Percentiles rank a stretch among this genome's conserved stretches.
Conservation (phyloP, 106 monocot species). For the Narthecium ossifragum region DNA sequence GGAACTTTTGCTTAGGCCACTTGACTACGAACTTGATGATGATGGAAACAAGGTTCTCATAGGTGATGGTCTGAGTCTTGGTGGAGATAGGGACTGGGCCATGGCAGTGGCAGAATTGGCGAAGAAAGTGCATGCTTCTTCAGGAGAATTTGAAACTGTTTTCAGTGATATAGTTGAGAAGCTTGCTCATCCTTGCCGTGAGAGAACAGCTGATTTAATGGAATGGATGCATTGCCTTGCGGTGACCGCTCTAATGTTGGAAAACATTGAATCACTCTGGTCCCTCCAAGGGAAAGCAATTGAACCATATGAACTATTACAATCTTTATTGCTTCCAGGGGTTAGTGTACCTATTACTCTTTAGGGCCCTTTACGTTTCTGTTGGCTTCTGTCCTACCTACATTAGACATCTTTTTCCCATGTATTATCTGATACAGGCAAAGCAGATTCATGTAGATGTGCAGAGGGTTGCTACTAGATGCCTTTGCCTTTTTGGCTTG, state of each 20-base stretch:
- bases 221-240: slow-evolving; percentile 97
- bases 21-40: slow-evolving; percentile 64
- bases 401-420: neutral
- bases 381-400: neutral
- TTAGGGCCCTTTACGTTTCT: neutral
- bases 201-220: slow-evolving; percentile 71
- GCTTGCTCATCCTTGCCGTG: slow-evolving; percentile 70
- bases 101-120: slow-evolving; percentile 62
- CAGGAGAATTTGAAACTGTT: slow-evolving; percentile 84
- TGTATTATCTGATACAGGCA: slow-evolving; percentile 36
- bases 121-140: slow-evolving; percentile 73
- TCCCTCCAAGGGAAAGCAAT: slow-evolving; percentile 54
- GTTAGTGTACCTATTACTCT: slow-evolving; percentile 30
- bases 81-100: slow-evolving; percentile 79
- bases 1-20: slow-evolving; percentile 52
- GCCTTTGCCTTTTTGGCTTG: slow-evolving; percentile 70
- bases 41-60: slow-evolving; percentile 54
- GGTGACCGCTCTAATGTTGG: slow-evolving; percentile 62
- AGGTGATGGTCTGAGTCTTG: slow-evolving; percentile 85
- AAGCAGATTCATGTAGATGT: slow-evolving; percentile 73
- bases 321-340: slow-evolving; percentile 83
- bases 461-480: slow-evolving; percentile 63
- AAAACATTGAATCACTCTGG: slow-evolving; percentile 48
- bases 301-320: slow-evolving; percentile 58
- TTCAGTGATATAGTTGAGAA: slow-evolving; percentile 46